Evolutionary conservation across 108 stramenopile genomes (phyloP).

Genomic region (Nitzschia sp.): DNA sequence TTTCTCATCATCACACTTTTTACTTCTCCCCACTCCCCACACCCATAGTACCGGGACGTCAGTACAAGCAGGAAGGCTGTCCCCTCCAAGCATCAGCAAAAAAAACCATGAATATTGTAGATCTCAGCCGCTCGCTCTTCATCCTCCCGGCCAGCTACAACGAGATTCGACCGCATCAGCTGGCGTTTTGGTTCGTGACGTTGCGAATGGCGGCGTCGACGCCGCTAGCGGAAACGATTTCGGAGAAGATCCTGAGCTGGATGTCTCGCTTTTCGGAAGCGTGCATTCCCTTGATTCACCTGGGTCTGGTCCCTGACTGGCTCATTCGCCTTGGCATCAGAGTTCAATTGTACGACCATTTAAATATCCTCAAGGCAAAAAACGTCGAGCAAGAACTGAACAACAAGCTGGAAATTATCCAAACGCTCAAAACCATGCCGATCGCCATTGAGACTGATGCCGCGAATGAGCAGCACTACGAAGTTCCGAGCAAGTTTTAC

Average conservation of each 20-base stretch:
- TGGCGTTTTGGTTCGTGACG: conserved; percentile 44
- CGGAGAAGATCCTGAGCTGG: conserved; percentile 45
- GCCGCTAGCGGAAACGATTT: conserved; percentile 33
- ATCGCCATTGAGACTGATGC: conserved; percentile 88
- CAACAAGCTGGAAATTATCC: conserved; percentile 54
- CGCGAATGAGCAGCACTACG: conserved; percentile 98
- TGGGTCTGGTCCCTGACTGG: conserved; percentile 60
- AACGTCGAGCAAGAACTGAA: conserved; percentile 41
- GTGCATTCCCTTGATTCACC: conserved; percentile 35
- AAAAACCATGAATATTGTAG: conserved; percentile 22
- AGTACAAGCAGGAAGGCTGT: no score
- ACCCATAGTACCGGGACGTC: no score
- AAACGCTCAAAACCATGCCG: conserved; percentile 55
- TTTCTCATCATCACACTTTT: no score
- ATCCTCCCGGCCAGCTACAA: conserved; percentile 37
- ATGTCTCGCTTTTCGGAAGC: conserved; percentile 20
- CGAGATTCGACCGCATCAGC: conserved; percentile 58
- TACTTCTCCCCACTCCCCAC: no score
- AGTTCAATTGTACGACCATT: conserved; percentile 53
- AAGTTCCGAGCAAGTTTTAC: conserved; percentile 94
- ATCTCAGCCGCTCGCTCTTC: conserved; percentile 15
- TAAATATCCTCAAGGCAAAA: conserved; percentile 36
- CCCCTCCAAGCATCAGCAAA: conserved; percentile 1
- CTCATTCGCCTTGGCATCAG: conserved; percentile 77
- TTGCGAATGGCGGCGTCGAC: conserved; percentile 36